A percentile compares a stretch with the other conserved stretches of the same genome.
Conservation (phyloP, 495 filamentous ascomycete genomes). For the Aspergillus diversus region DNA sequence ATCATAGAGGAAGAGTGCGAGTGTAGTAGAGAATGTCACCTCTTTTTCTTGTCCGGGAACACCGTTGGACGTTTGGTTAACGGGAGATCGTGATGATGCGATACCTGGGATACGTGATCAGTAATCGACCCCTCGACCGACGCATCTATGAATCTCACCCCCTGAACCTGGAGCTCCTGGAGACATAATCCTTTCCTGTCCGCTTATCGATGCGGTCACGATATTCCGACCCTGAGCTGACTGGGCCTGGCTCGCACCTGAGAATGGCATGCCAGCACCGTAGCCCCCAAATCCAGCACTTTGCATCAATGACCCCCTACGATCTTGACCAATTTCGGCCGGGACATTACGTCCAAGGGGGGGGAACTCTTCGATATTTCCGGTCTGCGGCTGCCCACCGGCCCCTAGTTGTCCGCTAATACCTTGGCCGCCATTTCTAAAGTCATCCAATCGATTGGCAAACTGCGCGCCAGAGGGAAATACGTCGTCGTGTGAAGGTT, state of each 20-base stretch:
- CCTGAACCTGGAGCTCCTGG: slow-evolving; percentile 27
- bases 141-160: slow-evolving; percentile 18
- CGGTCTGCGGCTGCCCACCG: slow-evolving; percentile 64
- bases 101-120: slow-evolving; percentile 37
- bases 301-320: slow-evolving; percentile 64
- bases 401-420: slow-evolving; percentile 59
- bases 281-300: slow-evolving; percentile 65
- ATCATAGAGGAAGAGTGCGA: neutral
- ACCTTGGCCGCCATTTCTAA: slow-evolving; percentile 62
- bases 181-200: slow-evolving; percentile 42
- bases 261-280: slow-evolving; percentile 50
- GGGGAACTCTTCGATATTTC: slow-evolving; percentile 81
- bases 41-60: slow-evolving; percentile 49
- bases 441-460: slow-evolving; percentile 59
- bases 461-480: slow-evolving; percentile 57
- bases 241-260: slow-evolving; percentile 32
- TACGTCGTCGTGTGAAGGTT: slow-evolving; percentile 60
- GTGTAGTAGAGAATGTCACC: slow-evolving; percentile 26
- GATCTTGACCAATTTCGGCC: slow-evolving; percentile 72
- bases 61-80: slow-evolving; percentile 45
- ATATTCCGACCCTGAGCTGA: slow-evolving; percentile 34
- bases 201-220: slow-evolving; percentile 32
- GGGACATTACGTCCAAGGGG: slow-evolving; percentile 73
- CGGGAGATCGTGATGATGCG: slow-evolving; percentile 46
- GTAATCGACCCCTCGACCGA: slow-evolving; percentile 8